phyloP scores from a whole-genome alignment of 108 stramenopile genomes.

The Pelagomonas calceolata region DNA sequence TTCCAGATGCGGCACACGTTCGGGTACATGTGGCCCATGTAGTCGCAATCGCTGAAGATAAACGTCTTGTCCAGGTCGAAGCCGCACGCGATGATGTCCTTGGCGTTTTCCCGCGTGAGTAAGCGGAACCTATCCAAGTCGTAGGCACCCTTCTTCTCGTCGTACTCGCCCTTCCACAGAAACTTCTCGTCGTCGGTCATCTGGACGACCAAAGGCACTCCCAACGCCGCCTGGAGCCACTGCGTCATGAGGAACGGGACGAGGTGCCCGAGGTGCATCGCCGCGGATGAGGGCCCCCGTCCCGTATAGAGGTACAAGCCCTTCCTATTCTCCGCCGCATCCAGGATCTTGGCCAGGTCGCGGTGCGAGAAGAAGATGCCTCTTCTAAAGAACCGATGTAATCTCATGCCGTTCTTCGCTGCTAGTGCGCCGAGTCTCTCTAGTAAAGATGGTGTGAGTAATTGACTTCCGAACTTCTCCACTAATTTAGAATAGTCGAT shows the following conservation, averaged over 20 bases:
- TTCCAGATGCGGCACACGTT: slow-evolving; percentile 93
- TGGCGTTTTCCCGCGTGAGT: slow-evolving; percentile 90
- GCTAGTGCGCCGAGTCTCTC: slow-evolving; percentile 56
- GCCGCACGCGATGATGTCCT: slow-evolving; percentile 97
- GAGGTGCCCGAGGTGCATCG: slow-evolving; percentile 96
- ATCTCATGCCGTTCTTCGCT: slow-evolving; percentile 55
- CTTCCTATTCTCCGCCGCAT: slow-evolving; percentile 46
- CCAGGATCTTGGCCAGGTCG: slow-evolving; percentile 73
- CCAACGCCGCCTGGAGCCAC: slow-evolving; percentile 89
- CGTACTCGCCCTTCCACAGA: slow-evolving; percentile 85
- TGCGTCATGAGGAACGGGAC: slow-evolving; percentile 94
- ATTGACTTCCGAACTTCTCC: slow-evolving; percentile 76
- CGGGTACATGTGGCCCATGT: slow-evolving; percentile 92
- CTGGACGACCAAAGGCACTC: slow-evolving; percentile 93
- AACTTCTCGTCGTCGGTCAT: slow-evolving; percentile 99
- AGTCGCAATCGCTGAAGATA: slow-evolving; percentile 83
- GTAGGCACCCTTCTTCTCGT: slow-evolving; percentile 42
- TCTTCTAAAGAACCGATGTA: slow-evolving; percentile 89
- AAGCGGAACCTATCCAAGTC: slow-evolving; percentile 72
- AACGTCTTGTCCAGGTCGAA: slow-evolving; percentile 83
- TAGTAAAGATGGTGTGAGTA: slow-evolving; percentile 55
- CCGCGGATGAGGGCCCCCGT: slow-evolving; percentile 81
- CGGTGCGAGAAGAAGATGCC: slow-evolving; percentile 96
- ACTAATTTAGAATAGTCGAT: slow-evolving; percentile 94
- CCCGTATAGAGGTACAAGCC: slow-evolving; percentile 96